A percentile compares a stretch with the other conserved stretches of the same genome.
phyloP scores from a whole-genome alignment of 192 early-diverging fungal genomes.

The Backusella tarrabulga region DNA sequence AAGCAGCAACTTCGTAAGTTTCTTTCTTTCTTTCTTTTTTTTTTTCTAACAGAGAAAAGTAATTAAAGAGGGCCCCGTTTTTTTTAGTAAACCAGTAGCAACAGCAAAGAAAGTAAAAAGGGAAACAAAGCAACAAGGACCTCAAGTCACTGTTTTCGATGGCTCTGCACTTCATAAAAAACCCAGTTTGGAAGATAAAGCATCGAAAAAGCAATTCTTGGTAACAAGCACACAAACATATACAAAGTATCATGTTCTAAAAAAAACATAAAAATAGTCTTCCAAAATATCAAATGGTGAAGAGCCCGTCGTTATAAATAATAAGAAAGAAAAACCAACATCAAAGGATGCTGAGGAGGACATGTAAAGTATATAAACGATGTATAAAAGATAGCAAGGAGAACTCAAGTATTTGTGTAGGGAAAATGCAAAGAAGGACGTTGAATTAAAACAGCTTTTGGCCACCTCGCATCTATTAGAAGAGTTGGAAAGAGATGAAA shows the following conservation, averaged over 20 bases:
- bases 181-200: conserved; percentile 17
- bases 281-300: conserved; percentile 27
- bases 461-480: conserved; percentile 40
- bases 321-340: conserved; percentile 7
- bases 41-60: background rate
- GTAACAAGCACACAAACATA: conserved; percentile 4
- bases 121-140: conserved; percentile 9
- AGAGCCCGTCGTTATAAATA: background rate
- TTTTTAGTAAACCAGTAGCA: background rate
- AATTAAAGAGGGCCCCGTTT: background rate
- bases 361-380: conserved; percentile 20
- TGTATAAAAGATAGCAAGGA: too few relatives aligned
- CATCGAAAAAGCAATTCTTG: conserved; percentile 42
- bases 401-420: conserved; percentile 14
- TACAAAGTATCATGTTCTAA: background rate
- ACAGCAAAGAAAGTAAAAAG: background rate
- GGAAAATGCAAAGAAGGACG: conserved; percentile 33
- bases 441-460: conserved; percentile 39
- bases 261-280: conserved; percentile 18
- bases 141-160: conserved; percentile 39
- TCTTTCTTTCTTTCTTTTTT: background rate
- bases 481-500: conserved; percentile 44
- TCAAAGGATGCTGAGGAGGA: conserved; percentile 37
- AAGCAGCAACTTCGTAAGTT: background rate
- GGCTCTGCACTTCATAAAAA: conserved; percentile 12